A percentile compares a stretch with the other conserved stretches of the same genome.
These are phyloP conservation scores for Aureobasidium leucospermi DNA, from an alignment of 2,329 filamentous ascomycete genomes.

Conservation along the genomic window DNA sequence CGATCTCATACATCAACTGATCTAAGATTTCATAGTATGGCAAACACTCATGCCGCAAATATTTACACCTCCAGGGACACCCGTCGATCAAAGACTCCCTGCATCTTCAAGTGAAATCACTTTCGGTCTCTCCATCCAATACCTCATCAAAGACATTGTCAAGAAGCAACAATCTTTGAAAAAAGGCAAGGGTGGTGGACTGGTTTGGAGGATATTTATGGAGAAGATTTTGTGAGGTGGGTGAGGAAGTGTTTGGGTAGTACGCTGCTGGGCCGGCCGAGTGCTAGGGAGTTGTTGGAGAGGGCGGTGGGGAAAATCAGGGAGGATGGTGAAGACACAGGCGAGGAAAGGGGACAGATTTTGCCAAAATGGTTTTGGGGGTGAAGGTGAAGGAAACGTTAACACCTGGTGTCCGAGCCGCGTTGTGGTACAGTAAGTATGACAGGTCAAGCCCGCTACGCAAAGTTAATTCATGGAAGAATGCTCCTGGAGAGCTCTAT, in stretches of 20 bases:
- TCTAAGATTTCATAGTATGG: neutral
- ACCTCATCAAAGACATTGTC: neutral
- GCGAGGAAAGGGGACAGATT: neutral
- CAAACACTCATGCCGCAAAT: neutral
- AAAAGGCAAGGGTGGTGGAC: neutral
- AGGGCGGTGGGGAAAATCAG: neutral
- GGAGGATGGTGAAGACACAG: neutral
- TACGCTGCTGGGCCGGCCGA: neutral
- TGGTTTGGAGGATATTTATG: neutral
- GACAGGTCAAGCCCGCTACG: no score
- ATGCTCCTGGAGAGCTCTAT: no score
- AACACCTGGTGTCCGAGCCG: no score
- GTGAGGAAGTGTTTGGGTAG: neutral
- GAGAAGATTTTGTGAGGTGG: neutral
- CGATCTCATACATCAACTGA: neutral
- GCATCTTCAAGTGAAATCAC: neutral
- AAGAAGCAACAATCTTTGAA: neutral
- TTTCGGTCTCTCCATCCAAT: neutral
- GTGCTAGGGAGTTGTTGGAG: neutral
- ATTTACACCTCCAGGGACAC: neutral
- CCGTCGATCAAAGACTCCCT: neutral
- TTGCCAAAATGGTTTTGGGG: neutral
- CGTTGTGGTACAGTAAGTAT: no score
- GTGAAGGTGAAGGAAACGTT: neutral
- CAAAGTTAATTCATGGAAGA: no score